phyloP scores from a whole-genome alignment of 1,139 yeast genomes.

The Candida anutae region DNA sequence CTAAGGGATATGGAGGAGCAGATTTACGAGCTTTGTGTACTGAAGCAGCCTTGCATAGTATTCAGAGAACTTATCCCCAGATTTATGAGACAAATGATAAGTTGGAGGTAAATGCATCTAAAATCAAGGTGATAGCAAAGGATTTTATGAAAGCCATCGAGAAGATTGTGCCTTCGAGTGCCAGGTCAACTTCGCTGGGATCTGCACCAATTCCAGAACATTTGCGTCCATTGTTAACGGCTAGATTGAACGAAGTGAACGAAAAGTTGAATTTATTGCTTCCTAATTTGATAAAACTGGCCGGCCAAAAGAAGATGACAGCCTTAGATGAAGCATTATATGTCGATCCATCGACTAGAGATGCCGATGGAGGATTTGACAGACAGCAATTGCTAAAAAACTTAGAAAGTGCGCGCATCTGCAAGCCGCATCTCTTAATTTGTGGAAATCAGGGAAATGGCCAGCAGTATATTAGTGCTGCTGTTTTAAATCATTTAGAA shows the following conservation, averaged over 20 bases:
- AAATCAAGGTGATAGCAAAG: conserved; percentile 69
- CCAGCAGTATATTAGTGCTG: conserved; percentile 79
- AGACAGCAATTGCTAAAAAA: conserved; percentile 56
- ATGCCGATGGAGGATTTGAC: conserved; percentile 59
- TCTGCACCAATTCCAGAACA: conserved; percentile 77
- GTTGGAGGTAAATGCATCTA: conserved; percentile 60
- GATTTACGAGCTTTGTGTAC: conserved; percentile 92
- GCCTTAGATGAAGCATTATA: conserved; percentile 66
- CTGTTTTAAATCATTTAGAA: conserved; percentile 74
- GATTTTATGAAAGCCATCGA: conserved; percentile 86
- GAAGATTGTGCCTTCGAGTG: conserved; percentile 86
- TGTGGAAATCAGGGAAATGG: conserved; percentile 81
- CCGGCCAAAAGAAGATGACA: conserved; percentile 39
- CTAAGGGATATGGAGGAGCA: conserved; percentile 98
- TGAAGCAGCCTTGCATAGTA: conserved; percentile 88
- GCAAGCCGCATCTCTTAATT: conserved; percentile 73
- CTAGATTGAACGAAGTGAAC: conserved; percentile 41
- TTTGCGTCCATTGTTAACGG: conserved; percentile 52
- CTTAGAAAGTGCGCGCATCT: conserved; percentile 60
- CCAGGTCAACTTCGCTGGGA: conserved; percentile 69
- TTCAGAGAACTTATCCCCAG: conserved; percentile 90
- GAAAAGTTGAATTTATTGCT: conserved; percentile 47
- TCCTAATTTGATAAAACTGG: conserved; percentile 42
- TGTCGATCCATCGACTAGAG: conserved; percentile 49
- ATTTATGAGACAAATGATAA: conserved; percentile 75